Percentiles rank a stretch among this genome's conserved stretches.
phyloP scores from a whole-genome alignment of 139 green algal genomes.

The Raphidocelis subcapitata region DNA sequence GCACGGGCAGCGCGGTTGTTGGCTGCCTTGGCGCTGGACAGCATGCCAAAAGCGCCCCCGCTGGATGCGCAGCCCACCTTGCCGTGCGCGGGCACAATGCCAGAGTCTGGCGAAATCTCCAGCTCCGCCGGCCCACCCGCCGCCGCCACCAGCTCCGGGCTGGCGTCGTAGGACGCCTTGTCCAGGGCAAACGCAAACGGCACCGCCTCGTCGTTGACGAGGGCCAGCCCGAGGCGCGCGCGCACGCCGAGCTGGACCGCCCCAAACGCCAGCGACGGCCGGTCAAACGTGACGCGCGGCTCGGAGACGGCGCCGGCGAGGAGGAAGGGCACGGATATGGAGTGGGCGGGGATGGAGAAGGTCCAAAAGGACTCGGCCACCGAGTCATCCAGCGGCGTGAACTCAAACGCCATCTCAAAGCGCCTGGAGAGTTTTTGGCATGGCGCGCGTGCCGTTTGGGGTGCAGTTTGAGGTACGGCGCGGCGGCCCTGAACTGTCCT shows the following conservation, averaged over 20 bases:
- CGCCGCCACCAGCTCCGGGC: constrained; percentile 39
- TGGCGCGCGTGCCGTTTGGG: too few relatives aligned
- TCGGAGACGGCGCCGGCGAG: constrained; percentile 70
- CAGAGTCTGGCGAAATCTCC: constrained; percentile 54
- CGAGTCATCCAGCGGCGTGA: constrained; percentile 47
- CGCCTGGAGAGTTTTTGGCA: constrained; percentile 30
- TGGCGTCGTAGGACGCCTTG: constrained; percentile 66
- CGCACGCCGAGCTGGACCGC: constrained; percentile 21
- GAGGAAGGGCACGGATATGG: constrained; percentile 69
- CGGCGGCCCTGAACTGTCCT: too few relatives aligned
- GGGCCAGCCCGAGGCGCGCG: constrained; percentile 14
- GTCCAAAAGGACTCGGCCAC: constrained; percentile 75
- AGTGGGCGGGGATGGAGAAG: constrained; percentile 73
- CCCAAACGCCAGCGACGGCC: constrained; percentile 70
- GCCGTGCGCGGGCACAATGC: constrained; percentile 54
- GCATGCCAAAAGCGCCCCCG: too few relatives aligned
- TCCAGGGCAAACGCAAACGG: constrained; percentile 76
- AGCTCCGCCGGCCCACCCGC: constrained; percentile 47
- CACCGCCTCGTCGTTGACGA: constrained; percentile 75
- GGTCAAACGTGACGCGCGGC: constrained; percentile 69
- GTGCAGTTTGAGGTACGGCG: too few relatives aligned
- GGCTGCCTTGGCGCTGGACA: too few relatives aligned
- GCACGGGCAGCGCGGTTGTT: too few relatives aligned
- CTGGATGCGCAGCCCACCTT: too few relatives aligned
- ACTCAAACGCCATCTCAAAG: constrained; percentile 87